Evolutionary conservation across 495 filamentous ascomycete genomes (phyloP).

Genomic region (Aspergillus conjunctus): DNA sequence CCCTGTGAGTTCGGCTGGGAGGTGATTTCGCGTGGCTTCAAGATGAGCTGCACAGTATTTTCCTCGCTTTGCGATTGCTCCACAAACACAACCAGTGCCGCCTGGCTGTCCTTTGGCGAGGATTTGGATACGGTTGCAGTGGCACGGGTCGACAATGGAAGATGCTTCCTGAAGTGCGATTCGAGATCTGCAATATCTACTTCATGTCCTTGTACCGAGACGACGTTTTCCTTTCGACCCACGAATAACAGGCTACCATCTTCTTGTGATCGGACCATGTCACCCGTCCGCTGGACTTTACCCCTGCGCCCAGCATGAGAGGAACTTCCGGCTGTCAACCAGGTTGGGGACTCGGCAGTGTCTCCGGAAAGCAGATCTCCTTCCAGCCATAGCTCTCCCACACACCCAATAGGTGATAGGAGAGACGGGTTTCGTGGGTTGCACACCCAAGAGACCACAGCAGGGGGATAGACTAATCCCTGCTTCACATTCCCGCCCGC

Average conservation of each 20-base stretch:
- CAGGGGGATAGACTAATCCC: constrained; percentile 34
- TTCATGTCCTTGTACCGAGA: constrained; percentile 38
- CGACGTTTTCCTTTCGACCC: constrained; percentile 35
- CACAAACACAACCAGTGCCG: constrained; percentile 33
- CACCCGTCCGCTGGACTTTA: constrained; percentile 34
- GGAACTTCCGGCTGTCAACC: constrained; percentile 40
- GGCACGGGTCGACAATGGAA: constrained; percentile 31
- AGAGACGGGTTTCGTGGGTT: constrained; percentile 35
- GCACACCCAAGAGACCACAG: constrained; percentile 37
- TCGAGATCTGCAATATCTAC: constrained; percentile 40
- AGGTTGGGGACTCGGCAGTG: constrained; percentile 32
- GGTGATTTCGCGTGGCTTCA: constrained; percentile 24
- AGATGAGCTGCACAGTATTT: constrained; percentile 28
- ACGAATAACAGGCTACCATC: constrained; percentile 36
- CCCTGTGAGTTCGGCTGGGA: constrained; percentile 3
- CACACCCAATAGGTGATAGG: constrained; percentile 36
- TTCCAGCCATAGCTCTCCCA: constrained; percentile 41
- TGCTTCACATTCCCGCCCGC: constrained; percentile 30
- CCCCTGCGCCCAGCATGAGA: constrained; percentile 29
- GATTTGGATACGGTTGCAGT: constrained; percentile 30
- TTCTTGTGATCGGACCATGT: constrained; percentile 35
- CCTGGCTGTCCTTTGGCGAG: constrained; percentile 13
- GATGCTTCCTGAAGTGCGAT: constrained; percentile 29
- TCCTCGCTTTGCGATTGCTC: constrained; percentile 29
- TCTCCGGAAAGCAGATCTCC: constrained; percentile 29